Percentiles rank a stretch among this genome's conserved stretches.
phyloP scores from a whole-genome alignment of 2,329 filamentous ascomycete species.

The Colletotrichum liaoningense region DNA sequence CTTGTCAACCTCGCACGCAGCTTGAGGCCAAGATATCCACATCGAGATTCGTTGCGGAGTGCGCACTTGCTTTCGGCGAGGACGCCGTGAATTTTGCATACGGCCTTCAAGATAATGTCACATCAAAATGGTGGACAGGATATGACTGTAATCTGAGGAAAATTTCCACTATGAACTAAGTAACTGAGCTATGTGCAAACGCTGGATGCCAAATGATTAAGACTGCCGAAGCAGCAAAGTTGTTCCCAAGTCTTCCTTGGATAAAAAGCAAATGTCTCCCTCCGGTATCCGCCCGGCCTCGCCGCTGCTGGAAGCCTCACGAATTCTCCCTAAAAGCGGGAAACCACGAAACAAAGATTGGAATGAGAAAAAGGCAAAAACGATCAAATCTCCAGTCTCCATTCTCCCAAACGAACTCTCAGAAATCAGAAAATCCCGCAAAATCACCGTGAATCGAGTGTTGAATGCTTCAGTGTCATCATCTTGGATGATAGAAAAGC shows the following conservation, averaged over 20 bases:
- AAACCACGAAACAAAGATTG: not conserved
- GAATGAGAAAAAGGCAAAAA: not conserved
- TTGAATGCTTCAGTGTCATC: not conserved
- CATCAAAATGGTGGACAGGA: not conserved
- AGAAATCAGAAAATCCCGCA: not conserved
- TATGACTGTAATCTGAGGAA: not conserved
- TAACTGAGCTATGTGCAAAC: constrained; percentile 12
- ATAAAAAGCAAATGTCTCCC: not conserved
- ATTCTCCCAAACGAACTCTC: not conserved
- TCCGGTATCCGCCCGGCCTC: not conserved
- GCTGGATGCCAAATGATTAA: not conserved
- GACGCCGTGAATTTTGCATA: not conserved
- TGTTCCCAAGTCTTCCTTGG: not conserved
- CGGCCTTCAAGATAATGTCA: not conserved
- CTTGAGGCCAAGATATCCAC: not conserved
- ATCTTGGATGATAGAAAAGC: not conserved
- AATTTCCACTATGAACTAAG: not conserved
- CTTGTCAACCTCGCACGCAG: not conserved
- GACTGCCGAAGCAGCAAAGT: not conserved
- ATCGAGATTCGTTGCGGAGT: not conserved
- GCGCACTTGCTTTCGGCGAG: not conserved
- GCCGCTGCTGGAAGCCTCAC: not conserved
- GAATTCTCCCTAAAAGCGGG: not conserved
- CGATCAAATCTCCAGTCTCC: not conserved
- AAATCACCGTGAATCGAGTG: not conserved